Base-by-base conservation (phyloP, 805 yeast genomes). In the Yarrowia divulgata region DNA sequence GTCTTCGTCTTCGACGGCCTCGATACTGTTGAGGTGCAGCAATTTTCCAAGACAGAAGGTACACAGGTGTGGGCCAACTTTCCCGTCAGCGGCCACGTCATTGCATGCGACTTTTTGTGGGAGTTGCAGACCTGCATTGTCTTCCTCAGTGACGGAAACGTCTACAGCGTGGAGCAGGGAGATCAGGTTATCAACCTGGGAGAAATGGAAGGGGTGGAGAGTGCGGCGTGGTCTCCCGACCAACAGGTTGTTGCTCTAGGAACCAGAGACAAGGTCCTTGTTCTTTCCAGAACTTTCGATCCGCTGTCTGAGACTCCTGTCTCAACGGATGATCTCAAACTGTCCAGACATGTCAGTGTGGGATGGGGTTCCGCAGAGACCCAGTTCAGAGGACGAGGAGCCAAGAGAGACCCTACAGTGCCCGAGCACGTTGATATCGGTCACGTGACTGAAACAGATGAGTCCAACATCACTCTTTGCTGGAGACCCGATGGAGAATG, bases 361-460 rank as follows among this genome's bases (percentile, higher is more conserved):
- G 99, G 99, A 34, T 95, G 99, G 99, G 99, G 99, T 75, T 90
- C 90, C 71, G 88, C 89, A 73, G 98, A 94, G 77, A 95, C 99
- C 0, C 99, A 95, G 79, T 95, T 95, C 78, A 88, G 90, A 78
- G 99, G 99, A 66, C 88, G 85, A 75, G 99, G 99, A 72, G 94
- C 90, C 39, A 89, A 88, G 74, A 82, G 88, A 74, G 99, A 95
- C 78, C 99, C 98, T 37, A 95, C 99, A 0, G 88, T 94, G 79
- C 89, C 88, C 0, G 85, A 86, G 45, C 85, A 84, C 72, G 85
- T 87, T 3, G 97, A 94, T 74, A 78, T 81, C 43, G 98, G 98
- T 54, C 80, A 80, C 0, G 73, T 86, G 8, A 84, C 92, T 1
- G 76, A 76, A 0, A 81, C 81, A 73, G 98, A 94, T 76, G 77